These are phyloP conservation scores for Davidsoniella virescens DNA, from an alignment of 2,329 filamentous ascomycete genomes.

Conservation along the genomic window DNA sequence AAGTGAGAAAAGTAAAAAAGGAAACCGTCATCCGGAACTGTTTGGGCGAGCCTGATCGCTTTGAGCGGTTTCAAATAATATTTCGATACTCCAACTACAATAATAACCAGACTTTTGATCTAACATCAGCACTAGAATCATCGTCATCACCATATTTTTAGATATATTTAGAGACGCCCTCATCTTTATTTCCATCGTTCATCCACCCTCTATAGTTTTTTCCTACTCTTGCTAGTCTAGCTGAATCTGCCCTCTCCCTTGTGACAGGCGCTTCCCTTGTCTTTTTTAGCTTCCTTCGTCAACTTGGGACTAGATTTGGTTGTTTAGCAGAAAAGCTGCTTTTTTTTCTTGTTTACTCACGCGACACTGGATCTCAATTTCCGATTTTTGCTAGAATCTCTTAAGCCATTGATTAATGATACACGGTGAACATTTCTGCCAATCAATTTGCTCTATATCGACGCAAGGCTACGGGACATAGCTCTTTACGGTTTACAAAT, in stretches of 20 bases:
- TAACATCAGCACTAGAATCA: no score
- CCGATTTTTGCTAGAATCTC: no score
- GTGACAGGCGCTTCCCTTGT: no score
- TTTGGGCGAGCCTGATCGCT: background rate
- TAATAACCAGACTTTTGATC: no score
- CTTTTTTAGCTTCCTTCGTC: background rate
- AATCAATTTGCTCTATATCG: background rate
- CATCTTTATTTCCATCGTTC: no score
- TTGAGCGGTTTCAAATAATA: background rate
- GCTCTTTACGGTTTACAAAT: background rate
- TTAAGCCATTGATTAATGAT: background rate
- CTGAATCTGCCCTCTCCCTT: background rate
- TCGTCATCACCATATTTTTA: no score
- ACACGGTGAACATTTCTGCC: background rate
- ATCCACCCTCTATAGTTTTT: no score
- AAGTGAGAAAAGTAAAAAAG: background rate
- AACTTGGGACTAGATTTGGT: background rate
- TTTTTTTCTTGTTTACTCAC: background rate
- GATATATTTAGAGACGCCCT: no score
- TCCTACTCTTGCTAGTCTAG: no score
- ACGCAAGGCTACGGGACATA: background rate
- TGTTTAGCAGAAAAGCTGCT: background rate
- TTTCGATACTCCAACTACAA: no score
- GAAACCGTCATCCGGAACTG: background rate
- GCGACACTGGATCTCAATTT: no score